Base-by-base conservation (phyloP, 345 rosid species). In the Corymbia maculata region DNA sequence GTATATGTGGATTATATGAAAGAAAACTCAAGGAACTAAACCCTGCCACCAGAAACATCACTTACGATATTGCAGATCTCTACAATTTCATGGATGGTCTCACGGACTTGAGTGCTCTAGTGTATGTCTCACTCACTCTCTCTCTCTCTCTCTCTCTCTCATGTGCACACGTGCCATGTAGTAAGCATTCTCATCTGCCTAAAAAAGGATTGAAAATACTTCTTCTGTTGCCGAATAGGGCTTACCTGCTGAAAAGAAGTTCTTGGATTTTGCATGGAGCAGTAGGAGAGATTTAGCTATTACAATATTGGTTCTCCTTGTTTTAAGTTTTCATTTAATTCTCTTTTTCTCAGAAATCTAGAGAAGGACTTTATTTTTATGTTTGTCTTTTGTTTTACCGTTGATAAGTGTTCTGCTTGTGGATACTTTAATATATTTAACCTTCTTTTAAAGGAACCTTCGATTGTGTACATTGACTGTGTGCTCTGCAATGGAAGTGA, bases 11-110 rank as follows among this genome's bases (percentile, higher is more conserved):
- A 59, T 89, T 97, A 44, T 97, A 97, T 86, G 99, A 97, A 91
- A 94, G 96, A 91, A 97, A 97, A 91, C 90, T 97, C 8, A 95
- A 94, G 94, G 99, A 97, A 85, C 86, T 97, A 61, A 94, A 95
- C 89, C 99, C 99, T 86, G 95, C 97, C 21, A 92, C 88, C 85
- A 91, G 95, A 90, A 94, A 95, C 92, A 91, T 97, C 90, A 91
- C 93, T 61, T 97, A 97, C 88, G 99, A 97, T 90, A 93, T 97
- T 90, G 88, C 90, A 55, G 98, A 97, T 92, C 99, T 97, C 53
- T 95, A 94, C 95, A 95, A 93, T 90, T 97, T 94, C 79, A 94
- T 97, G 47, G 99, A 97, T 79, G 99, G 99, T 88, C 97, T 97
- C 86, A 92, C 95, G 30, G 99, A 97, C 94, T 87, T 97, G 96